Evolutionary conservation across 371 early-diverging fungal genomes (phyloP), one percentile per base, ranked within the genome.

Genomic region (Choanephora cucurbitarum): DNA sequence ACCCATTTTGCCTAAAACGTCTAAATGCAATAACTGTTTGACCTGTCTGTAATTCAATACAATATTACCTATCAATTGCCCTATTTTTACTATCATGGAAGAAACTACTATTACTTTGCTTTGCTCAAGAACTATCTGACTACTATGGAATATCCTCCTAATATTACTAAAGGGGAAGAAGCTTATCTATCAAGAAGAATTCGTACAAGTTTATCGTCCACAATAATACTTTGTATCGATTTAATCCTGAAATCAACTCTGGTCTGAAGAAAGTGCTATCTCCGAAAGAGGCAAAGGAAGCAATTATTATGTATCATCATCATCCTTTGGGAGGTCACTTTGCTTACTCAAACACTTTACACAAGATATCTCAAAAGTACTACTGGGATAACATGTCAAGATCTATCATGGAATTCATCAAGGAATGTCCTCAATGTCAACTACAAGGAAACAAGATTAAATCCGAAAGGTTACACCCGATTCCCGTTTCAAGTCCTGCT

Each of bases 341-440:
- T n/a, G 44, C 44, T 0, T 44, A 44, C 18, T 19, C n/a, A 10
- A 44, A 44, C 19, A 44, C 44, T 3, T 1, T 44, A 1, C 44
- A 44, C 44, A 44, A 44, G 10, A 44, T 44, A 5, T n/a, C 44
- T 19, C 21, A n/a, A 44, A n/a, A 21, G 10, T 44, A 44, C 18
- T 44, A 44, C 1, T 44, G 44, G 44, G 44, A 44, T 2, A 44
- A 44, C 19, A 44, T 44, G 44, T 19, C 44, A 3, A 44, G 21
- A 18, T n/a, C n/a, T 1, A 44, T 44, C 15, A 44, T 44, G 44
- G 44, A 44, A 44, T 44, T 19, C 2, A 19, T 44, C 10, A 44
- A 44, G 44, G 21, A 44, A 44, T 44, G 44, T 19, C 44, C n/a
- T 7, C n/a, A 21, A 44, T 44, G 44, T 21, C 44, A 44, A 7